phyloP scores from a whole-genome alignment of 2,329 filamentous ascomycete genomes.

The Colletotrichum melonis region DNA sequence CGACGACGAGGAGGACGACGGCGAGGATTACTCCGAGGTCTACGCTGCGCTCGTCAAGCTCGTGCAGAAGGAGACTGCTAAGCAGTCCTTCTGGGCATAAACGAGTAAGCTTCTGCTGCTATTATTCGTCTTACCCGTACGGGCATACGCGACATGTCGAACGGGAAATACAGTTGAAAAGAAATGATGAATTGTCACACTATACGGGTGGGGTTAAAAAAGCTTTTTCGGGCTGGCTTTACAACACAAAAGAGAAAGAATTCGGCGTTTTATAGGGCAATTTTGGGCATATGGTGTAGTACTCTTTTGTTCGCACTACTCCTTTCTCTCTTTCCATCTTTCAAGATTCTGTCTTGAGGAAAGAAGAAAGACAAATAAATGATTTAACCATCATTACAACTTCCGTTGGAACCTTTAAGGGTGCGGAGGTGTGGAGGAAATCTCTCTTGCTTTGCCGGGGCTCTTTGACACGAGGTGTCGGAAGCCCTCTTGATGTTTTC shows the following conservation, averaged over 20 bases:
- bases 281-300: background rate
- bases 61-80: conserved; percentile 72
- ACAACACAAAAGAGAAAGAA: background rate
- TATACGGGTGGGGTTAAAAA: background rate
- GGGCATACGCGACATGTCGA: too few species aligned
- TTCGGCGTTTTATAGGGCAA: background rate
- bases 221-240: background rate
- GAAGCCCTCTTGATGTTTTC: background rate
- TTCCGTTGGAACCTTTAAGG: conserved; percentile 34
- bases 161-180: background rate
- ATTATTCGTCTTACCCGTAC: background rate
- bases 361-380: conserved; percentile 17
- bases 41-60: conserved; percentile 75
- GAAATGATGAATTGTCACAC: background rate
- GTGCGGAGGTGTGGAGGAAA: conserved; percentile 36
- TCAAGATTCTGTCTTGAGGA: background rate
- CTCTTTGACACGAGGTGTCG: background rate
- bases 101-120: background rate
- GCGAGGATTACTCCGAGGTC: conserved; percentile 71
- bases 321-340: background rate
- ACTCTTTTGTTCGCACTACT: background rate
- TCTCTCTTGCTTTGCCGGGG: background rate
- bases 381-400: conserved; percentile 32
- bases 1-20: conserved; percentile 60
- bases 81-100: conserved; percentile 64